Conservation (phyloP, 352 stramenopile species). For the Globisporangium barbulae region DNA sequence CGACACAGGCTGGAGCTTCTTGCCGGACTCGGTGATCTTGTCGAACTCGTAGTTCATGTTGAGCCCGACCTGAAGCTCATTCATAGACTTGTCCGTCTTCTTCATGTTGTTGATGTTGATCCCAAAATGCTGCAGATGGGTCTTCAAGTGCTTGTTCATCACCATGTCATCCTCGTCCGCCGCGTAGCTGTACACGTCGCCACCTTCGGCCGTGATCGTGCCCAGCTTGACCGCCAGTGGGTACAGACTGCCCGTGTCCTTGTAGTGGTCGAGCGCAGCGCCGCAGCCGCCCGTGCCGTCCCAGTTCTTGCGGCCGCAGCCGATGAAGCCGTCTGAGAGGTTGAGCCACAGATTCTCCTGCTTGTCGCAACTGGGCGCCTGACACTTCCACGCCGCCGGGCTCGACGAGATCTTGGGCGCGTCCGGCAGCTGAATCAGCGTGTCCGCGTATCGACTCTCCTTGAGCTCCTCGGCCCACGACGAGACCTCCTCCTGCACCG, state of each 20-base stretch:
- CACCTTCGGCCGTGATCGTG: conserved; percentile 94
- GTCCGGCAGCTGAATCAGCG: conserved; percentile 61
- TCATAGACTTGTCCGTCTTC: conserved; percentile 99
- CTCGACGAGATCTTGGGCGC: conserved; percentile 69
- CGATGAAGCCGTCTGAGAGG: conserved; percentile 90
- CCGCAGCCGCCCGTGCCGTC: conserved; percentile 96
- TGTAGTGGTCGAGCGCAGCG: conserved; percentile 95
- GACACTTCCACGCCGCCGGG: conserved; percentile 74
- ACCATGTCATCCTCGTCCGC: conserved; percentile 97
- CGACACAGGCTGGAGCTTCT: conserved; percentile 88
- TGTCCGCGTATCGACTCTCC: conserved; percentile 70
- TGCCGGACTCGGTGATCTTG: conserved; percentile 96
- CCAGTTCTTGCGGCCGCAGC: conserved; percentile 91
- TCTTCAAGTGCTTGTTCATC: conserved; percentile 91
- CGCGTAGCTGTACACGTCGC: conserved; percentile 98
- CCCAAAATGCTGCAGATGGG: conserved; percentile 94
- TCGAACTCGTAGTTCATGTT: conserved; percentile 99
- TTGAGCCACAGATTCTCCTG: conserved; percentile 99
- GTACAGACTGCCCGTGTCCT: conserved; percentile 91
- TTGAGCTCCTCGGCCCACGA: conserved; percentile 84
- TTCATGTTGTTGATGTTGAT: conserved; percentile 93
- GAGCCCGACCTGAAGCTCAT: conserved; percentile 96
- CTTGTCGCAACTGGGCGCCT: conserved; percentile 93
- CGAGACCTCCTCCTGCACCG: conserved; percentile 71
- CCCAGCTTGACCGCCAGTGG: conserved; percentile 98